Evolutionary conservation across 805 yeast genomes (phyloP), one percentile per base, ranked within the genome.

Genomic region (Metschnikowia corniflorae): DNA sequence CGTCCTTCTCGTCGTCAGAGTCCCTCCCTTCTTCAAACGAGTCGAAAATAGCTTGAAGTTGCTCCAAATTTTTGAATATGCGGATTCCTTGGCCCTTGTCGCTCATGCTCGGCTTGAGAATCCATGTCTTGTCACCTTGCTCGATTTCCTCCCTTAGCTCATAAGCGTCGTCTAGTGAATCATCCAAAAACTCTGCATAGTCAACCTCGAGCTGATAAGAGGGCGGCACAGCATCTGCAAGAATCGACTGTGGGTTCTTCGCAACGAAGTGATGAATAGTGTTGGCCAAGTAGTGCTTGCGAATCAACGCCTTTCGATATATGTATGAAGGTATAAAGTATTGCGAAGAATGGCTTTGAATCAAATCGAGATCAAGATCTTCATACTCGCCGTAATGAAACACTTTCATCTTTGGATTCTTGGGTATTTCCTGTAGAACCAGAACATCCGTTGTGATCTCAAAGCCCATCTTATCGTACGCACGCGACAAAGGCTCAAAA

Each of bases 21-120:
- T 73, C 75, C 3, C 64, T 75, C n/a, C 70, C 82, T 45, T 80
- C 91, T 49, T 89, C 96, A 58, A 87, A 88, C 3, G 82, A 78
- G 50, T 93, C 85, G 58, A 93, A 91, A 4, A 91, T 80, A 3
- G 61, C 72, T 58, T 89, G 96, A 33, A 93, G 65, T 51, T 88
- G 93, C 7, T 80, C 86, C 23, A 86, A 69, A 0, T 88, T 80
- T 37, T 71, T 71, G 64, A 93, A 93, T 0, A 93, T 61, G 26
- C 96, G 66, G 33, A 93, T 91, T 0, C 98, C 98, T 57, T 93
- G 96, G 8, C 96, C 98, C 55, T 91, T 82, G 55, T 93, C 98
- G 53, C 95, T 84, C 96, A 93, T 88, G 46, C 95, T 80, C 12
- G 98, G 98, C 56, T 93, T 93, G 56, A 93, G 70, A 25, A 93